Base-by-base conservation (phyloP, 768 basidiomycete species). In the Mycena belliarum region DNA sequence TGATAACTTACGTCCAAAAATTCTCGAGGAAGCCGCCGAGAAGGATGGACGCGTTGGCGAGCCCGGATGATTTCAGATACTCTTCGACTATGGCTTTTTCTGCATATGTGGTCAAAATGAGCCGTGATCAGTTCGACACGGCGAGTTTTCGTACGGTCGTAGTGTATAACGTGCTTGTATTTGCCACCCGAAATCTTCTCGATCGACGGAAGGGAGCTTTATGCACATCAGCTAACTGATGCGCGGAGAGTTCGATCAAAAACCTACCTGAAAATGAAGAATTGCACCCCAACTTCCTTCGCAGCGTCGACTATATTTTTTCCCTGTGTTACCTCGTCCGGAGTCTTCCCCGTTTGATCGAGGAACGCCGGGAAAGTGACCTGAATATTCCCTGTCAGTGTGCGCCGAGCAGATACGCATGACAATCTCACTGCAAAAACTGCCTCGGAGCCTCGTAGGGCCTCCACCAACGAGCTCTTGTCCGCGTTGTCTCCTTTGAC, bases 241-340 rank as follows among this genome's bases (percentile, higher is more conserved):
- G 12, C 4, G 12, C 14, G 35, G 4, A 15, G 12, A 32, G 14
- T 14, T 37, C 14, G 14, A 37, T 14, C 35, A 4, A 5, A 6
- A 1, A 1, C 55, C 20, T 9, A 51, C 56, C 9, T 51, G 38
- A 28, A 57, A 25, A 57, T 46, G 18, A 70, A 65, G 41, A 65
- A 69, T 45, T 66, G 50, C 16, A 69, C 59, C 6, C 65, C 65
- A 2, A 49, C 63, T 21, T 62, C 63, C 47, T 69, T 70, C 8
- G 66, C 66, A 0, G 66, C 68, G 49, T 70, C 69, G n/a, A 69
- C 64, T 2, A 70, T 57, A 15, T 59, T 55, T 23, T 64, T 66
- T 6, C 69, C 69, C 29, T 32, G 29, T 6, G 14, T 14, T 14
- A 32, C 29, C 29, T 32, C 29, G 29, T n/a, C n/a, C n/a, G n/a